phyloP scores from a whole-genome alignment of 257 asterid genomes.

The Jaltomata sinuosa region DNA sequence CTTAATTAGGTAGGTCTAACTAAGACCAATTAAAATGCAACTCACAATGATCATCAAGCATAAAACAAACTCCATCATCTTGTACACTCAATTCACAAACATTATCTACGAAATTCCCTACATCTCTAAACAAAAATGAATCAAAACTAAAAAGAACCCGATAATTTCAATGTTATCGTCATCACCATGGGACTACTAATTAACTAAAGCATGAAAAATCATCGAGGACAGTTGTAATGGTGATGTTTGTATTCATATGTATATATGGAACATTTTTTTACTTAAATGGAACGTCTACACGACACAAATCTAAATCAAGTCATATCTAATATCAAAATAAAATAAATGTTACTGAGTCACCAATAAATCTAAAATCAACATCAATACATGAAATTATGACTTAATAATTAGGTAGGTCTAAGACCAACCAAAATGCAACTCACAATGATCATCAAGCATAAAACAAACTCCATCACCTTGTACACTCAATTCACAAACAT shows the following conservation, averaged over 20 bases:
- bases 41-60: not conserved
- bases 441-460: not conserved
- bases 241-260: no score
- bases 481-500: not conserved
- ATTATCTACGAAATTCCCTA: not conserved
- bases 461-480: not conserved
- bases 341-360: no score
- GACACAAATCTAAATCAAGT: no score
- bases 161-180: no score
- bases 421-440: not conserved
- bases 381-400: not conserved
- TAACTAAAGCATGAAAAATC: no score
- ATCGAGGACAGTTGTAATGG: no score
- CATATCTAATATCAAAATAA: no score
- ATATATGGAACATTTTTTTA: no score
- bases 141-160: no score
- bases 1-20: not conserved
- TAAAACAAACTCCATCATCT: not conserved
- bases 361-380: not conserved
- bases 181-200: no score
- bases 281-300: no score
- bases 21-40: not conserved
- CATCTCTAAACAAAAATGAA: not conserved
- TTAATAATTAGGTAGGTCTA: not conserved
- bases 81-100: not conserved